phyloP scores from a whole-genome alignment of 2,329 filamentous ascomycete species.

The Colletotrichum chlorophyti region DNA sequence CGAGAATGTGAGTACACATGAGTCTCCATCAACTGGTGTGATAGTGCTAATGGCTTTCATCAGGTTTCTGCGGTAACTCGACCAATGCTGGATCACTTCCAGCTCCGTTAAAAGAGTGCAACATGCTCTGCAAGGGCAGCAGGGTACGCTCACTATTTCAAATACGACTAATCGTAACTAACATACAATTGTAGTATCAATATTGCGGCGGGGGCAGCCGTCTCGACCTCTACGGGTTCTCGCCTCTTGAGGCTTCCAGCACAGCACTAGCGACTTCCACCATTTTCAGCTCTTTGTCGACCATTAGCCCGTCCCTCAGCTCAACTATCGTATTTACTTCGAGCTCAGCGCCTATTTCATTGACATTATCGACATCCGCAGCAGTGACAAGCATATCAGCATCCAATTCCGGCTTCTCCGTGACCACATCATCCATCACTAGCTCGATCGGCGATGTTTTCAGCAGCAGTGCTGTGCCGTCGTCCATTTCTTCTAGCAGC shows the following conservation, averaged over 20 bases:
- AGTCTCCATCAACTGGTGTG: slow-evolving; percentile 27
- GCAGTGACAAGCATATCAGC: background rate
- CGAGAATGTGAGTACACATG: slow-evolving; percentile 33
- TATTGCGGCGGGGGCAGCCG: slow-evolving; percentile 27
- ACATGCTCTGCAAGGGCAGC: slow-evolving; percentile 33
- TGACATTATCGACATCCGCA: background rate
- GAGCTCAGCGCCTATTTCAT: background rate
- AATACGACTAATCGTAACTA: background rate
- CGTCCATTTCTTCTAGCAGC: slow-evolving; percentile 1
- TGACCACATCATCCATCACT: background rate
- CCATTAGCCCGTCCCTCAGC: background rate
- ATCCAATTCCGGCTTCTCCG: background rate
- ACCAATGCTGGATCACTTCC: slow-evolving; percentile 28
- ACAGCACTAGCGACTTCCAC: background rate
- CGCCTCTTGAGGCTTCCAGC: background rate
- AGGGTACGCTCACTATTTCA: background rate
- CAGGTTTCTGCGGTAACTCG: slow-evolving; percentile 32
- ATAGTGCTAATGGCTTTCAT: background rate
- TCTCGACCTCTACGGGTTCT: slow-evolving; percentile 23
- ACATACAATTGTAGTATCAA: slow-evolving; percentile 16
- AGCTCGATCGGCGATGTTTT: too few species aligned
- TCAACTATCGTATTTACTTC: background rate
- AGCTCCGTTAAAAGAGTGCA: slow-evolving; percentile 28
- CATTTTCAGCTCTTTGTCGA: background rate
- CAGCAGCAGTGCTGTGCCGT: background rate